Evolutionary conservation across 2,329 filamentous ascomycete genomes (phyloP).

Genomic region (Diaporthe sp.): DNA sequence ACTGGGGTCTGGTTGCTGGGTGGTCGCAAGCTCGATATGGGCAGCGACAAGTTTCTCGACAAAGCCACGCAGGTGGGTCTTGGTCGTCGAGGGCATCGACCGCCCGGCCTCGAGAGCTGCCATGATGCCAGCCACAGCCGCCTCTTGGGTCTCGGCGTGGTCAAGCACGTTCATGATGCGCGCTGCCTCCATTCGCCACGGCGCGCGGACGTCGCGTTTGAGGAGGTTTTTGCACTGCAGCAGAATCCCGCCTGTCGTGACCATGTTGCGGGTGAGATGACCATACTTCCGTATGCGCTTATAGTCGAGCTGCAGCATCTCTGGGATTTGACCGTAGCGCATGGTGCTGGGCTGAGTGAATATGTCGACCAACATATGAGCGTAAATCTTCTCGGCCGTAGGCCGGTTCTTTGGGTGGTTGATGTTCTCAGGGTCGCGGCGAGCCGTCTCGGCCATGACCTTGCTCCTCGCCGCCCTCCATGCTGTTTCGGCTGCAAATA

Average conservation of each 20-base stretch:
- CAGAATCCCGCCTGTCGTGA: conserved; percentile 80
- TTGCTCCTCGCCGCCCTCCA: conserved; percentile 76
- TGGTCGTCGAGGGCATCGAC: conserved; percentile 74
- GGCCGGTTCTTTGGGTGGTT: conserved; percentile 73
- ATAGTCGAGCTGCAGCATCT: conserved; percentile 79
- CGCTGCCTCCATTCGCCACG: conserved; percentile 81
- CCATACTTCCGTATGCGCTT: conserved; percentile 72
- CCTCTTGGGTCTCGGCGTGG: conserved; percentile 62
- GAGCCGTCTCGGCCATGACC: conserved; percentile 73
- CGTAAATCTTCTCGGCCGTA: conserved; percentile 78
- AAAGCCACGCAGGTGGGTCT: conserved; percentile 68
- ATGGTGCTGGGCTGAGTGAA: conserved; percentile 76
- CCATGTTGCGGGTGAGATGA: conserved; percentile 71
- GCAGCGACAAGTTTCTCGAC: conserved; percentile 69
- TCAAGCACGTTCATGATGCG: conserved; percentile 80
- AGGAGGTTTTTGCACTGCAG: conserved; percentile 86
- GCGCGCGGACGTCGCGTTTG: conserved; percentile 81
- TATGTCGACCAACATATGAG: conserved; percentile 80
- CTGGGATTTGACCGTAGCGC: conserved; percentile 70
- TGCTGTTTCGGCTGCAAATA: conserved; percentile 72
- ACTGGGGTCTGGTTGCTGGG: conserved; percentile 34
- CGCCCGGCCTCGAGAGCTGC: conserved; percentile 72
- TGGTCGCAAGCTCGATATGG: conserved; percentile 52
- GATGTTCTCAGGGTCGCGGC: conserved; percentile 77
- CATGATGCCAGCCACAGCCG: conserved; percentile 71